phyloP scores from a whole-genome alignment of 768 basidiomycete species.

The Rhodotorula babjevae region DNA sequence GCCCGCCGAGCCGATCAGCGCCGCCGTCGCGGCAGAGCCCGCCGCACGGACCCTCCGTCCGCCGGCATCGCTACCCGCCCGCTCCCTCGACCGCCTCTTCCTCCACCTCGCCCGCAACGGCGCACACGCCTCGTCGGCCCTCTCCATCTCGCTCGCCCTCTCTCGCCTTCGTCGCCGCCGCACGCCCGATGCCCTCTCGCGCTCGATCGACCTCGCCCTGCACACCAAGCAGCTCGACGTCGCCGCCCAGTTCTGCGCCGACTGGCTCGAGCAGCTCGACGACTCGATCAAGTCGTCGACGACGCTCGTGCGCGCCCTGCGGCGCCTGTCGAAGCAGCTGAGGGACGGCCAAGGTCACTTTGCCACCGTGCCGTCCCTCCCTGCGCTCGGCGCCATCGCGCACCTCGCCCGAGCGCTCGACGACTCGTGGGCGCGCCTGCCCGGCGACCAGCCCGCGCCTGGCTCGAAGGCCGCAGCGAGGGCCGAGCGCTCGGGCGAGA shows the following conservation, averaged over 20 bases:
- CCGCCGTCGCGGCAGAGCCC: neutral
- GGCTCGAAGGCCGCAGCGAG: neutral
- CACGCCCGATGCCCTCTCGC: neutral
- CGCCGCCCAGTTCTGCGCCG: slow-evolving; percentile 22
- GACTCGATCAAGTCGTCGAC: too few species aligned
- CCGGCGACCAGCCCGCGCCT: too few species aligned
- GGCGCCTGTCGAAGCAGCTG: neutral
- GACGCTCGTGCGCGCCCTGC: neutral
- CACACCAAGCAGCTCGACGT: slow-evolving; percentile 6
- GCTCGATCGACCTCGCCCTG: slow-evolving; percentile 11
- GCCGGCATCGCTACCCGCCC: slow-evolving; percentile 12
- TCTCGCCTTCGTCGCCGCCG: slow-evolving; percentile 10
- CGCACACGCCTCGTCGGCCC: neutral
- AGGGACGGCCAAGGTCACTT: neutral
- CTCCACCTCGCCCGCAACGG: slow-evolving; percentile 1
- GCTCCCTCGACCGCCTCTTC: slow-evolving; percentile 22
- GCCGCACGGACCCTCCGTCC: neutral
- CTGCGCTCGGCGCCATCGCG: slow-evolving; percentile 10
- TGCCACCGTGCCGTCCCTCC: neutral
- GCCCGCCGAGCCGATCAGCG: too few species aligned
- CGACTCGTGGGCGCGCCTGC: neutral
- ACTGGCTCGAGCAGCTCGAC: neutral
- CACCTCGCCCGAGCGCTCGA: slow-evolving; percentile 16
- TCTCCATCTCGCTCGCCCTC: slow-evolving; percentile 10
- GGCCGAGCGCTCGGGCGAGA: neutral